These are phyloP conservation scores for Trichoderma citrinoviride DNA, from an alignment of 2,329 filamentous ascomycete species.

Conservation along the genomic window DNA sequence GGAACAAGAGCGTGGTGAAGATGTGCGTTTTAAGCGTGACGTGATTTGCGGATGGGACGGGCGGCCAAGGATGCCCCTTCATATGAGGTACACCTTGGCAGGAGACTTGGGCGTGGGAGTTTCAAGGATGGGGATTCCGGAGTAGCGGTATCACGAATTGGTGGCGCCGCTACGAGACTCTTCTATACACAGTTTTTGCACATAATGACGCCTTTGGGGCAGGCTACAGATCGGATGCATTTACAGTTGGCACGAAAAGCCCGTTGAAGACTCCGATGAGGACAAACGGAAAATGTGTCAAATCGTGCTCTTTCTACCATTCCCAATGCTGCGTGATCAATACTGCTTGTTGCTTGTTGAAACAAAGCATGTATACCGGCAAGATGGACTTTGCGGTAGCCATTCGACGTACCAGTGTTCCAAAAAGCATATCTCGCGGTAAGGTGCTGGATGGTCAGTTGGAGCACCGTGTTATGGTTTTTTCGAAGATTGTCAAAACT, in stretches of 20 bases:
- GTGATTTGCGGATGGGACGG: constrained; percentile 1
- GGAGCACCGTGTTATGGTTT: not conserved
- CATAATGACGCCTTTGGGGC: not conserved
- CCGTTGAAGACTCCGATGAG: not conserved
- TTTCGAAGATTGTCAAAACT: not conserved
- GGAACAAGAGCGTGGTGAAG: constrained; percentile 5
- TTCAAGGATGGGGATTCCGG: not conserved
- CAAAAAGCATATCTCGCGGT: not conserved
- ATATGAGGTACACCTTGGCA: not conserved
- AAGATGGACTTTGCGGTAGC: no score
- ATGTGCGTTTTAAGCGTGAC: constrained; percentile 1
- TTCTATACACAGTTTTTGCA: not conserved
- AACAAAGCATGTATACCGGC: not conserved
- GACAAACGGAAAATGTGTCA: not conserved
- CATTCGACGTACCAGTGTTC: no score
- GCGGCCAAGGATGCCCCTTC: not conserved
- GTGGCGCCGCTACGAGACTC: not conserved
- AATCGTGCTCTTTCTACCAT: not conserved
- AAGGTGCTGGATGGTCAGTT: not conserved
- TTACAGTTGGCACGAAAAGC: not conserved
- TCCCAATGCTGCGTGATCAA: not conserved
- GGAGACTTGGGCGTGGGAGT: not conserved
- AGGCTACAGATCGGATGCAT: not conserved
- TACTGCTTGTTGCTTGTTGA: no score
- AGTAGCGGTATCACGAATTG: not conserved